Evolutionary conservation across 805 yeast genomes (phyloP), one percentile per base, ranked within the genome.

Genomic region (Alloascoidea hylecoeti): DNA sequence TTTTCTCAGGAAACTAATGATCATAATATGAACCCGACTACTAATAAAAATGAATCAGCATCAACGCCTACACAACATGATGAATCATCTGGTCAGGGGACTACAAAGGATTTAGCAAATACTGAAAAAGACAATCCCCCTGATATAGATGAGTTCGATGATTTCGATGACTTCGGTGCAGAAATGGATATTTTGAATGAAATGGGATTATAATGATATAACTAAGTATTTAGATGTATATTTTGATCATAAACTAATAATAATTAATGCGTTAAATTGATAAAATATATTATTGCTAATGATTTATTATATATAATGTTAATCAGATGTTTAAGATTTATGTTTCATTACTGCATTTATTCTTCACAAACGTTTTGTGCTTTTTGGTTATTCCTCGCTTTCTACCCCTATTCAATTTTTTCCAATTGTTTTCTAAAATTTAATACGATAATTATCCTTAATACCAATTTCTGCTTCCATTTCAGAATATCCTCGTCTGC

Each of bases 401-500:
- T n/a, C n/a, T n/a, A n/a, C n/a, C n/a, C n/a, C n/a, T n/a, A n/a
- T n/a, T n/a, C n/a, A n/a, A n/a, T n/a, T n/a, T n/a, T n/a, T n/a
- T n/a, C n/a, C n/a, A n/a, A n/a, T n/a, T n/a, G n/a, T n/a, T n/a
- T n/a, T n/a, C n/a, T n/a, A n/a, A n/a, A n/a, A n/a, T n/a, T n/a
- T n/a, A n/a, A n/a, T n/a, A n/a, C n/a, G 38, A 17, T 6, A 34
- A 35, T 13, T 18, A 35, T 12, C 34, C 15, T 19, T 33, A 38
- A 60, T 64, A 45, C 95, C 95, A 47, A 83, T 64, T 50, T 75
- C 77, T 43, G 72, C 78, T 17, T 79, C 70, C 5, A 94, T 81
- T 59, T 81, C 86, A 15, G 85, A 74, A 46, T 83, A 60, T 14
- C 94, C 94, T 51, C 82, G 72, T 65, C 95, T 77, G 62, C 75